Percentiles rank a stretch among this genome's conserved stretches.
These are phyloP conservation scores for Fragaria nilgerrensis DNA, from an alignment of 306 rosid species.

Conservation along the genomic window DNA sequence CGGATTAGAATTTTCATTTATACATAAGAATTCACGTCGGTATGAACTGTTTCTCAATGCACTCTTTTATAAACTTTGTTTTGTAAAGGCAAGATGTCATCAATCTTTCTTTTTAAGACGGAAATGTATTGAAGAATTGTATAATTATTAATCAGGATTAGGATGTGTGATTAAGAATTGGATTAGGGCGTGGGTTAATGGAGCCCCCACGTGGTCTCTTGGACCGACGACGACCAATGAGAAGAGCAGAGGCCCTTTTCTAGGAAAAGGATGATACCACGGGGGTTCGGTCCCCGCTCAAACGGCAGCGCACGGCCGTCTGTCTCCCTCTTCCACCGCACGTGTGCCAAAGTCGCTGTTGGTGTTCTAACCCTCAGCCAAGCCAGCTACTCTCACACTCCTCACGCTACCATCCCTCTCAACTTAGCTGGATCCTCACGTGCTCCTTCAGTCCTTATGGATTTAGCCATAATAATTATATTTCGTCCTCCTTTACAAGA, in stretches of 20 bases:
- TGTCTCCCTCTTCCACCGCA: conserved; percentile 25
- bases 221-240: conserved; percentile 16
- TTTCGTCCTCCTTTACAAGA: no score
- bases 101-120: no score
- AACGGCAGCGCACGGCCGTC: conserved; percentile 10
- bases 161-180: neutral
- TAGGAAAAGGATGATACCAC: conserved; percentile 6
- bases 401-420: conserved; percentile 10
- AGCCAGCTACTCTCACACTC: neutral
- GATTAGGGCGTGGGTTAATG: neutral
- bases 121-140: no score
- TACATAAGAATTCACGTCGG: no score
- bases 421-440: neutral
- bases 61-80: no score
- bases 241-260: neutral
- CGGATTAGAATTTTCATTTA: no score
- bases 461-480: no score
- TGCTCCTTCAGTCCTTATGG: no score
- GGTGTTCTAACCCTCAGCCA: neutral
- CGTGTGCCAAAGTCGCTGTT: conserved; percentile 38
- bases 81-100: no score
- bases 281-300: conserved; percentile 34
- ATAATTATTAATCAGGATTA: neutral
- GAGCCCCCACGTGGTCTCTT: conserved; percentile 34
- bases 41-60: no score